A percentile compares a stretch with the other conserved stretches of the same genome.
Evolutionary conservation across 139 green algal genomes (phyloP).

Genomic region (Pleodorina starrii): DNA sequence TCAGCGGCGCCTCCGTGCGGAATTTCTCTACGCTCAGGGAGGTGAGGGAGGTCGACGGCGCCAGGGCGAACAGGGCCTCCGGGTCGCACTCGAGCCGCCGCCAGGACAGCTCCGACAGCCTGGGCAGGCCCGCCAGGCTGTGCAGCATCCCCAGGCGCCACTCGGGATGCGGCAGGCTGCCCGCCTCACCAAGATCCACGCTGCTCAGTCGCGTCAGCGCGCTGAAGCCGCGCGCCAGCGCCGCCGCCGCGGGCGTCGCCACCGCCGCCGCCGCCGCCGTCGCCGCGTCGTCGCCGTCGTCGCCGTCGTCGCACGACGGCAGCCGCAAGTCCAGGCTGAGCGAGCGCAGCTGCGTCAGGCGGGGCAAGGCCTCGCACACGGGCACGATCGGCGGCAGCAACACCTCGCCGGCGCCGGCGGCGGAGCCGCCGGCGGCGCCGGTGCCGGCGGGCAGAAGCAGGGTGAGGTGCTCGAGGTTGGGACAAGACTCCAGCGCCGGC

Average conservation of each 20-base stretch:
- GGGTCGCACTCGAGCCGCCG: conserved; percentile 9
- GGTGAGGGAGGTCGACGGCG: neutral
- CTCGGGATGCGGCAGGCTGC: neutral
- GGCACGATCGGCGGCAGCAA: neutral
- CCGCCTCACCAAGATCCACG: neutral
- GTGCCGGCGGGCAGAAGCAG: neutral
- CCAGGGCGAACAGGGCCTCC: neutral
- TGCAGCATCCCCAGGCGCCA: conserved; percentile 3
- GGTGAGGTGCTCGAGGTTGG: neutral
- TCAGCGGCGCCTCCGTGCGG: neutral
- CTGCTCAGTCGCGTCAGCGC: neutral
- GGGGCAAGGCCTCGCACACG: neutral
- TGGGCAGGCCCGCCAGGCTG: neutral
- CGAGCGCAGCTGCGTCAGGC: conserved; percentile 18
- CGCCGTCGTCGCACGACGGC: neutral
- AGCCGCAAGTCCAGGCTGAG: conserved; percentile 8
- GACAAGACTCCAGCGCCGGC: neutral
- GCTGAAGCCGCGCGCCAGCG: neutral
- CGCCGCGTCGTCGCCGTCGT: neutral
- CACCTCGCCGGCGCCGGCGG: neutral
- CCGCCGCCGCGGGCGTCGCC: neutral
- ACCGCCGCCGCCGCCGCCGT: neutral
- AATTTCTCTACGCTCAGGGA: conserved; percentile 3
- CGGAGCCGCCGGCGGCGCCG: neutral
- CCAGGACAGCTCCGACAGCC: conserved; percentile 5